Evolutionary conservation across 225 moss, liverwort and hornwort species (phyloP).

Genomic region (Sphagnum tenellum): DNA sequence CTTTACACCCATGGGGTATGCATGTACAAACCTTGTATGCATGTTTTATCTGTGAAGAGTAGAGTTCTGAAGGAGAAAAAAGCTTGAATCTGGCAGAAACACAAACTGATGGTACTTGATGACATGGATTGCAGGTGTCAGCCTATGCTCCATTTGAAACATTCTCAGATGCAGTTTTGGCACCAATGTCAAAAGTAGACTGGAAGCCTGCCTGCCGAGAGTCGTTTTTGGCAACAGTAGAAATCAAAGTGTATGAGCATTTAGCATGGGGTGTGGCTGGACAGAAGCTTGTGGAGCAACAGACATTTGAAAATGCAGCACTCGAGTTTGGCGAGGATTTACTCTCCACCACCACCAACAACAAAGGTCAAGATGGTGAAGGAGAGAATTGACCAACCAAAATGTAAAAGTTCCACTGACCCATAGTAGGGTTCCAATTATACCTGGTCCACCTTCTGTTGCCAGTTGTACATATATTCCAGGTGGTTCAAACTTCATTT

Average conservation of each 20-base stretch:
- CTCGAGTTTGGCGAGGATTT: conserved; percentile 87
- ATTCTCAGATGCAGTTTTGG: conserved; percentile 51
- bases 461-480: too few species aligned
- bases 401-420: too few species aligned
- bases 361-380: too few species aligned
- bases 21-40: neutral
- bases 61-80: too few species aligned
- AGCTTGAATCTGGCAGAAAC: neutral
- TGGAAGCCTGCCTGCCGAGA: conserved; percentile 84
- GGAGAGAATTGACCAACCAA: too few species aligned
- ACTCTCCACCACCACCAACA: conserved; percentile 4
- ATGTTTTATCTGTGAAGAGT: neutral
- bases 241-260: conserved; percentile 64
- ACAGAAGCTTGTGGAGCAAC: conserved; percentile 31
- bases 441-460: too few species aligned
- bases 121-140: conserved; percentile 21
- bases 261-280: conserved; percentile 60
- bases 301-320: conserved; percentile 33
- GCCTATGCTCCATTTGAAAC: conserved; percentile 39
- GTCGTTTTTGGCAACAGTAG: conserved; percentile 54
- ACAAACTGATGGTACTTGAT: neutral
- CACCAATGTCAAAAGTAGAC: conserved; percentile 53
- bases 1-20: neutral
- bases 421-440: too few species aligned
- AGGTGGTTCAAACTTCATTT: too few species aligned